A percentile compares a stretch with the other conserved stretches of the same genome.
Conservation (phyloP, 169 alveolate genomes). For the Plasmodium inui region DNA sequence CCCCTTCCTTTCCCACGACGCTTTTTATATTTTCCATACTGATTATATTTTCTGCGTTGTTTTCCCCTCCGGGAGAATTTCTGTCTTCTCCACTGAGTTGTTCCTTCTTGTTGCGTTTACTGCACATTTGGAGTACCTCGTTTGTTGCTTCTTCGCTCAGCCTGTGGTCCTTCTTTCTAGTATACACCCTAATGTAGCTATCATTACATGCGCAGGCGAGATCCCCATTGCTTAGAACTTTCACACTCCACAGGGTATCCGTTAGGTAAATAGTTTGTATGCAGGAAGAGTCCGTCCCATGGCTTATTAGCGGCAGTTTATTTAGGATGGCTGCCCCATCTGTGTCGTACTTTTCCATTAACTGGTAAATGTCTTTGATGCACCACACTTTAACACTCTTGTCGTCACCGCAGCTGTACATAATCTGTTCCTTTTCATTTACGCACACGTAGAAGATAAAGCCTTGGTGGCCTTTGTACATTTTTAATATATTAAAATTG, state of each 20-base stretch:
- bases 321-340: not conserved
- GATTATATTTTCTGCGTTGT: not conserved
- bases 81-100: not conserved
- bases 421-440: slow-evolving; percentile 58
- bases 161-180: slow-evolving; percentile 27
- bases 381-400: slow-evolving; percentile 51
- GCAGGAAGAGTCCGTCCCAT: not conserved
- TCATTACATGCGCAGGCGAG: slow-evolving; percentile 53
- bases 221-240: slow-evolving; percentile 21
- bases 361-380: slow-evolving; percentile 35
- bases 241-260: slow-evolving; percentile 51
- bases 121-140: not conserved
- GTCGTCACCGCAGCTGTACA: slow-evolving; percentile 69
- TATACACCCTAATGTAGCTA: slow-evolving; percentile 43
- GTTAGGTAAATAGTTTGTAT: slow-evolving; percentile 37
- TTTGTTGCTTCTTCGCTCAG: slow-evolving; percentile 2
- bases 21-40: slow-evolving; percentile 30
- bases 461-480: slow-evolving; percentile 49
- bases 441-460: slow-evolving; percentile 54
- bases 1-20: slow-evolving; percentile 59
- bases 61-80: not conserved
- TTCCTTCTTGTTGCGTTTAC: not conserved
- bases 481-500: slow-evolving; percentile 46
- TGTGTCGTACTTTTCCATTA: slow-evolving; percentile 37
- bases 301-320: not conserved